Evolutionary conservation across 768 basidiomycete species (phyloP), one percentile per base, ranked within the genome.

Genomic region (Lactarius hatsudake): DNA sequence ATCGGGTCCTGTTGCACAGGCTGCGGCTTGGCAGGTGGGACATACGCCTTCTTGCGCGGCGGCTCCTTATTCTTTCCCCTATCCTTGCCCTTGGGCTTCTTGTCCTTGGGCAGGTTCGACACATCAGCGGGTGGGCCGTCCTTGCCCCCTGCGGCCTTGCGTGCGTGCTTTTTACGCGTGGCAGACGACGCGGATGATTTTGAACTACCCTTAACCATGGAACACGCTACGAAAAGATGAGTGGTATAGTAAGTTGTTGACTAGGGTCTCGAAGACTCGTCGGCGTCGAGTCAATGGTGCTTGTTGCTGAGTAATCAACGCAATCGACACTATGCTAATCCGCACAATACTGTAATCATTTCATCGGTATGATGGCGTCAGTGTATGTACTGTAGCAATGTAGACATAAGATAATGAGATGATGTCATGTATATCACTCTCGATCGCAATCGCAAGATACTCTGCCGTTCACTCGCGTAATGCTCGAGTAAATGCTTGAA

Each of bases 111-210:
- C 62, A 75, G 68, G 66, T 74, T 74, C 8, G 76, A 76, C 18
- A 76, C 65, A 8, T 78, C 75, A 75, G 59, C 70, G 57, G 26
- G 71, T 23, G 66, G 73, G 62, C 55, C 76, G 38, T 73, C 74
- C n/a, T 69, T 63, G 30, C 38, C 38, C 38, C 53, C 80, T 18
- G 80, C 80, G 1, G 86, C 83, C 74, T 91, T 95, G 67, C 89
- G 86, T 18, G 91, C 91, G 75, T 96, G 93, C 77, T 97, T 98
- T 82, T 96, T 97, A 67, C 95, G 86, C 10, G 96, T 98, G 5
- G 80, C 93, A 0, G 92, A 87, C 0, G 87, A 82, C 28, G 94
- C 94, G 5, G 93, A 96, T 3, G 90, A 91, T 74, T 91, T 93
- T 62, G 59, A 17, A 20, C 75, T 73, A 12, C 77, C 72, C 70